Base-by-base conservation (phyloP, 768 basidiomycete species). In the Boletales sp. region DNA sequence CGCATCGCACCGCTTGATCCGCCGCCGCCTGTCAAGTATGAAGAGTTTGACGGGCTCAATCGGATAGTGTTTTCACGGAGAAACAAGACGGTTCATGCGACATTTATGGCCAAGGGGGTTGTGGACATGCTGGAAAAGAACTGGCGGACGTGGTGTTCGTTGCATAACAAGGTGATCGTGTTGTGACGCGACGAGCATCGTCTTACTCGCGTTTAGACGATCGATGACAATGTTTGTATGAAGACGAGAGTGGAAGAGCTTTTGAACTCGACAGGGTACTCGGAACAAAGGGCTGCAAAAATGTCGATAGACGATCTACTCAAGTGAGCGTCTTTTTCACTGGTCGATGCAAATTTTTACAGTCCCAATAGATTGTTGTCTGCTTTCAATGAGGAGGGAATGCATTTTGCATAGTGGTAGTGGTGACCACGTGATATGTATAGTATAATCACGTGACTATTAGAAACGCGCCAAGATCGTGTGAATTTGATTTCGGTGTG, bases 21-120 rank as follows among this genome's bases (percentile, higher is more conserved):
- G 5, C 97, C 97, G 0, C 97, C 97, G 1, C 93, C 94, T 0
- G 81, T 99, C 53, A 84, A 84, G 64, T 99, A 98, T 56, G 94
- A 94, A 61, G 97, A 99, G 69, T 98, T 97, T 63, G 97, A 99
- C 65, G 97, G 97, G 2, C 75, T 99, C 55, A 90, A 83, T 41
- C 79, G 97, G 39, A 93, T 98, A 48, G 71, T 97, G 35, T 98
- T 98, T 65, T 84, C 83, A 29, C 74, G 95, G 52, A 79, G 87
- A 57, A 97, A 98, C 66, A 97, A 97, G 72, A 91, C 83, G 8
- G 74, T 92, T 0, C 82, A 93, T 60, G 93, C 86, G 10, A 90
- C 85, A 58, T 97, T 99, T 65, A 81, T 82, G 75, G 94, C 94
- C 15, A 95, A 92, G 65, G 97, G 95, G 6, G 93, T 99, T 30